Percentiles rank a stretch among this genome's conserved stretches.
These are phyloP conservation scores for Babesia ovis DNA, from an alignment of 169 alveolate genomes.

Conservation along the genomic window DNA sequence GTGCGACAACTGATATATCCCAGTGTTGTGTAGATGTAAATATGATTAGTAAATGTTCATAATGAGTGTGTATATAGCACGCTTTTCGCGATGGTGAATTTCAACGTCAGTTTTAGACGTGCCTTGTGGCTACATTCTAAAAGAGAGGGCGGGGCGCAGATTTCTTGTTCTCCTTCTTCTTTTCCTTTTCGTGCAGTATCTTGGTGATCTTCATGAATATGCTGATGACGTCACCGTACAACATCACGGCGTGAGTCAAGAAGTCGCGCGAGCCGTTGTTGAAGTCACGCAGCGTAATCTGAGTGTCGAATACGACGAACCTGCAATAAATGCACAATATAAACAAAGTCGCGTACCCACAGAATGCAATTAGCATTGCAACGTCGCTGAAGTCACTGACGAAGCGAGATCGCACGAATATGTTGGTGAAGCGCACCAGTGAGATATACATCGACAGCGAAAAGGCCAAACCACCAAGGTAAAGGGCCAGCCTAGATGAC, in stretches of 20 bases:
- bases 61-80: too few relatives aligned
- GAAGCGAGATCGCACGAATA: conserved; percentile 37
- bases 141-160: not conserved
- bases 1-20: too few relatives aligned
- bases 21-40: too few relatives aligned
- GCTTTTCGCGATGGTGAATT: too few relatives aligned
- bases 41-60: too few relatives aligned
- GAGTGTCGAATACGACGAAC: conserved; percentile 58
- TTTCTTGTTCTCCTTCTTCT: conserved; percentile 19
- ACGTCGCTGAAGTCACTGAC: conserved; percentile 12
- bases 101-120: too few relatives aligned
- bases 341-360: conserved; percentile 41
- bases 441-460: conserved; percentile 18
- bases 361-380: conserved; percentile 21
- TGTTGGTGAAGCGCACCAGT: conserved; percentile 49
- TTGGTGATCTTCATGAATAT: conserved; percentile 27
- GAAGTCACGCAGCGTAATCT: conserved; percentile 45
- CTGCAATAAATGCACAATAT: not conserved
- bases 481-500: conserved; percentile 25
- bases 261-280: conserved; percentile 38
- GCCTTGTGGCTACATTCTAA: too few relatives aligned
- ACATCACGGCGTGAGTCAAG: conserved; percentile 50
- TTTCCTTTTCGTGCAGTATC: conserved; percentile 39
- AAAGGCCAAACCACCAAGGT: conserved; percentile 28
- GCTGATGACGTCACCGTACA: conserved; percentile 46